Evolutionary conservation across 2,329 filamentous ascomycete species (phyloP), one percentile per base, ranked within the genome.

Genomic region (Cadophora luteo-olivacea): DNA sequence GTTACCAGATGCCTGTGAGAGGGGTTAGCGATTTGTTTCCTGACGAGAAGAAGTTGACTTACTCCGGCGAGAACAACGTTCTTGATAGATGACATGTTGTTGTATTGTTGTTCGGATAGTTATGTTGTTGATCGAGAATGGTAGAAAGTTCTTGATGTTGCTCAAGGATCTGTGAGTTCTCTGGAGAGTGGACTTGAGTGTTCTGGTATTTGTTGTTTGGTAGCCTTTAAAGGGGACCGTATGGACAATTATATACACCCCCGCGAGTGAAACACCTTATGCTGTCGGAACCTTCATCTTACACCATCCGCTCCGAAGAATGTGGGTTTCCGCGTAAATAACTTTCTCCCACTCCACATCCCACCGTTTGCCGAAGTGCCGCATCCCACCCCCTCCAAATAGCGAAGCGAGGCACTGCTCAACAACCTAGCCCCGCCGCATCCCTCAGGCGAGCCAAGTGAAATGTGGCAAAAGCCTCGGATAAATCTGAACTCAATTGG

Each of bases 31-130:
- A 51, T 41, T 2, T n/a, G 2, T 12, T 14, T 54, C 4, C 1
- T 41, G 5, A 49, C 19, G 48, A 32, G 3, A 55, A 3, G 12
- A 12, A 36, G 22, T 36, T 25, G 8, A 71, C 72, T 70, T 69
- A 74, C 74, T 49, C 75, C 75, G 16, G 70, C 66, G 22, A 74
- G 24, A 16, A 68, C 71, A 19, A 76, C 71, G 68, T 76, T 76
- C 64, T 75, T 76, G 67, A 76, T 75, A 19, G 55, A 45, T 65
- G 61, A 55, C 74, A 76, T 77, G 0, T 57, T 73, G 57, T 45
- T 5, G 5, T 57, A 5, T 22, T 51, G 16, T 19, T 19, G 16
- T 24, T 16, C 2, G 14, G 11, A 29, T 45, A 19, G 16, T 29
- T 45, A 16, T 45, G 41, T 16, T 3, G 45, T 49, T 49, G 41